Base-by-base conservation (phyloP, 1,139 yeast genomes). In the Candida sojae region DNA sequence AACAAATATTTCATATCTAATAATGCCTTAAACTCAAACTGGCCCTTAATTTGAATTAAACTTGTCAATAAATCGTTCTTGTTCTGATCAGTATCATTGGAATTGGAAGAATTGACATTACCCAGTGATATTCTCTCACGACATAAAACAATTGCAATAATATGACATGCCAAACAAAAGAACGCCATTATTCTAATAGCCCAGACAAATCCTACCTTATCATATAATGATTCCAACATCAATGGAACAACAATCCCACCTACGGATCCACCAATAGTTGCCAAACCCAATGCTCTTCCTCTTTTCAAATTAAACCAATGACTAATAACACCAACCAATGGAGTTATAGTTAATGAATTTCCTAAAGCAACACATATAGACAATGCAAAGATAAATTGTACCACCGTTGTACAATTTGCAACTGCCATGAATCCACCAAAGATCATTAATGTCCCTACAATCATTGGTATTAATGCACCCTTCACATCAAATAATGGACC, bases 191-290 rank as follows among this genome's bases (percentile, higher is more conserved):
- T 57, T 31, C 77, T 56, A 21, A 71, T 60, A 10, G 74, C 67
- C 75, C 75, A 70, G 2, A 55, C 59, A 54, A 63, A 72, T 1
- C 74, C 76, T 25, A 67, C 60, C 46, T 57, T 57, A 1, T 59
- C 56, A 47, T 65, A 71, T 21, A 71, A 58, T 6, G 62, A 52
- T 40, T 73, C 61, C 39, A 72, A 61, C 48, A 71, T 59, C 42
- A 71, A 56, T 1, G 75, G 75, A 38, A 71, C 61, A 6, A 66
- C 57, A 9, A 71, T 60, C 1, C 77, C 75, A 9, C 77, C 77
- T 4, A 71, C 59, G 3, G 73, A 67, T 1, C 77, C 76, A 4
- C 77, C 77, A 30, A 65, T 57, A 3, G 76, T 71, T 11, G 75
- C 75, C 26, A 69, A 48, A 0, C 73, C 75, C 29, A 66, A 64